Conservation (phyloP, 2,329 filamentous ascomycete species). For the Diaporthe velutina region DNA sequence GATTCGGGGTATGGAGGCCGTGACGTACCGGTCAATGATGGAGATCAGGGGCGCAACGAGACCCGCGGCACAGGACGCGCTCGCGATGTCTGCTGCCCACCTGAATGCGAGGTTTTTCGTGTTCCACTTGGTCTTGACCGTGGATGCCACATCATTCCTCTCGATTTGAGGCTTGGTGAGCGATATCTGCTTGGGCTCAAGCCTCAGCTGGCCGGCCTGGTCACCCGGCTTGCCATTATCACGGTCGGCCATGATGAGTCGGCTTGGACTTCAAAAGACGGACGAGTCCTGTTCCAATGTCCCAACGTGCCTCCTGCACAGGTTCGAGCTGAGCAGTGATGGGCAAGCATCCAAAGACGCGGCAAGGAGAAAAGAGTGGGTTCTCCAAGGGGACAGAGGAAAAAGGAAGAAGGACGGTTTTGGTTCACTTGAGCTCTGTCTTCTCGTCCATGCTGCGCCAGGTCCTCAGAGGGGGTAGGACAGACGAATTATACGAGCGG, state of each 20-base stretch:
- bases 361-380: neutral
- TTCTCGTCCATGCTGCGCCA: slow-evolving; percentile 36
- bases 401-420: neutral
- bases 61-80: slow-evolving; percentile 78
- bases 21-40: slow-evolving; percentile 84
- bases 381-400: neutral
- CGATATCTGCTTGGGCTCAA: slow-evolving; percentile 30
- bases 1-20: neutral
- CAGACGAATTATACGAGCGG: slow-evolving; percentile 2
- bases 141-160: slow-evolving; percentile 15
- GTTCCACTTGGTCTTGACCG: slow-evolving; percentile 70
- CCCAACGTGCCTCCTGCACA: neutral
- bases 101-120: slow-evolving; percentile 78
- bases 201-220: slow-evolving; percentile 32
- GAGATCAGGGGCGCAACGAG: slow-evolving; percentile 88
- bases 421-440: slow-evolving; percentile 27
- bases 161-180: slow-evolving; percentile 26
- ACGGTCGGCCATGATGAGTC: slow-evolving; percentile 31
- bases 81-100: slow-evolving; percentile 75
- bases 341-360: neutral
- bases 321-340: neutral
- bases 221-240: slow-evolving; percentile 32
- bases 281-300: neutral
- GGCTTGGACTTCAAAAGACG: neutral
- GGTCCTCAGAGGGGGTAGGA: neutral